A percentile compares a stretch with the other conserved stretches of the same genome.
phyloP scores from a whole-genome alignment of 208 protist species.

The Leishmania gerbilli region DNA sequence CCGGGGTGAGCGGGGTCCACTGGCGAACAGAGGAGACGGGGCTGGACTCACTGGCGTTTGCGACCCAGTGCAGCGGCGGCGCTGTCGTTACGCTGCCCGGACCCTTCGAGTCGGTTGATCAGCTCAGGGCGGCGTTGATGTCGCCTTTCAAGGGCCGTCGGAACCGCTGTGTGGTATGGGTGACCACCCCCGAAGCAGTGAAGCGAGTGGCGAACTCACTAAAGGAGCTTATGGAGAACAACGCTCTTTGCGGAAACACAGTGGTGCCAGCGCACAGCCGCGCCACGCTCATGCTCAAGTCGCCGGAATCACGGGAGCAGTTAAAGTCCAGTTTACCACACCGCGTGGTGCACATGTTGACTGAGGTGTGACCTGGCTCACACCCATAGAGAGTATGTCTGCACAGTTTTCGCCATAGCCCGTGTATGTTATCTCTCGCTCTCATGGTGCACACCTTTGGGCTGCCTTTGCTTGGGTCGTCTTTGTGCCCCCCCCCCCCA shows the following conservation, averaged over 20 bases:
- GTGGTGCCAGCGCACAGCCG: conserved; percentile 49
- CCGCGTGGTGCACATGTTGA: conserved; percentile 79
- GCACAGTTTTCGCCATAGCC: background rate
- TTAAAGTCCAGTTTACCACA: conserved; percentile 66
- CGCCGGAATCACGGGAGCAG: conserved; percentile 41
- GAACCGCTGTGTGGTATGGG: conserved; percentile 54
- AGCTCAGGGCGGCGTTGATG: conserved; percentile 32
- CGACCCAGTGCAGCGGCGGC: conserved; percentile 9
- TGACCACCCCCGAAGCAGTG: conserved; percentile 38
- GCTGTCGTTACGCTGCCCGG: conserved; percentile 8
- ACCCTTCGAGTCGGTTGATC: conserved; percentile 14
- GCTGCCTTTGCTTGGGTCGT: conserved; percentile 5
- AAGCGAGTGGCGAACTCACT: conserved; percentile 42
- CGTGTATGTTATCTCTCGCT: background rate
- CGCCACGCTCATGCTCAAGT: conserved; percentile 52
- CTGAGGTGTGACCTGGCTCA: conserved; percentile 3
- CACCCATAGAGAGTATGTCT: background rate
- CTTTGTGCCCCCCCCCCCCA: background rate
- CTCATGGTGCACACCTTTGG: background rate
- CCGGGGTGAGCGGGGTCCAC: conserved; percentile 41
- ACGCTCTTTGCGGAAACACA: conserved; percentile 43
- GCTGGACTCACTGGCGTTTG: conserved; percentile 13
- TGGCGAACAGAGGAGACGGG: conserved; percentile 13
- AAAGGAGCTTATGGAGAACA: conserved; percentile 77
- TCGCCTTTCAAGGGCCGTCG: conserved; percentile 13